Evolutionary conservation across 2,329 filamentous ascomycete species (phyloP), one percentile per base, ranked within the genome.

Genomic region (Talaromyces albobiverticillius): DNA sequence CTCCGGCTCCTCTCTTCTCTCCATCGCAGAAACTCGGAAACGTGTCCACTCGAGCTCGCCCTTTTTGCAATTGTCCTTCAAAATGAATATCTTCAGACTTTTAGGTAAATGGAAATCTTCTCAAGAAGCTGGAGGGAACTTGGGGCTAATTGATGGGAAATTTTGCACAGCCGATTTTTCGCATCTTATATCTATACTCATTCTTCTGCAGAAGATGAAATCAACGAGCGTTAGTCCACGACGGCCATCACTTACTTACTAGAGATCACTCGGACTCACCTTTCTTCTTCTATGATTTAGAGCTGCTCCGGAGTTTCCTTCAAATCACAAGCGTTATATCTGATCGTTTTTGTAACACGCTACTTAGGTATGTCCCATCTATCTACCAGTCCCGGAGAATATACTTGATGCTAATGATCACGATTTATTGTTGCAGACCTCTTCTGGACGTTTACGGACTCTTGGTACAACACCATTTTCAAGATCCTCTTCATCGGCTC

Each of bases 241-340:
- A 46, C 22, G 32, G 20, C 34, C 22, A 16, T 31, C 26, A 16
- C 7, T 9, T 16, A 31, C 16, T 25, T 9, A 13, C 40, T 48
- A 31, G n/a, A n/a, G n/a, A n/a, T n/a, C n/a, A n/a, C n/a, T n/a
- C n/a, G n/a, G n/a, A n/a, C n/a, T 40, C 18, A 9, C 14, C 7
- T 10, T 38, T 38, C 16, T 40, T 40, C 16, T 40, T 57, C 64
- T 58, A 34, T 57, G 22, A 45, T 26, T 46, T 70, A 96, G 93
- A 96, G 92, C 80, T 96, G 92, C 72, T 87, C 93, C 40, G 94
- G 94, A 64, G 93, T 99, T 74, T 99, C 94, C 14, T 97, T 99
- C 83, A 99, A 99, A 74, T 96, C 93, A 58, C 94, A 99, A 81
- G 90, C 87, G 48, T 82, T 99, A 54, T 99, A 99, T 76, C 80